Base-by-base conservation (phyloP, 345 rosid species). In the Rhodamnia argentea region DNA sequence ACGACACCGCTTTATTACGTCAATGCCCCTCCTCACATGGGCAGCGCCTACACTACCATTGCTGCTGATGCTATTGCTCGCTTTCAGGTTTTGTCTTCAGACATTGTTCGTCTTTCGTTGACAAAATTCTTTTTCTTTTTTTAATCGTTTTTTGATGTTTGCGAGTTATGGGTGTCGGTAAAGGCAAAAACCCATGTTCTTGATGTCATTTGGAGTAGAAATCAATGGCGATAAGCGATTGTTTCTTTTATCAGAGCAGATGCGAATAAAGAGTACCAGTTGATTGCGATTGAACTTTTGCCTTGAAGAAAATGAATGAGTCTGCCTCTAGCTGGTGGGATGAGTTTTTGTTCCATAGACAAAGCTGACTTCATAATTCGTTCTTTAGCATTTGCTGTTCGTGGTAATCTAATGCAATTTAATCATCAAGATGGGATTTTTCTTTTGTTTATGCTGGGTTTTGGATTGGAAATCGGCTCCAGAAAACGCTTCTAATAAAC, bases 11-110 rank as follows among this genome's bases (percentile, higher is more conserved):
- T 97, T 91, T 97, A 95, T 91, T 97, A 97, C 90, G 98, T 97
- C 7, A 97, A 97, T 92, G 99, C 99, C 88, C 98, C 99, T 93
- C 99, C 99, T 29, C 99, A 96, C 85, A 97, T 97, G 99, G 99
- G 99, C 44, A 96, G 99, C 88, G 99, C 99, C 52, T 97, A 97
- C 92, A 95, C 98, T 70, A 97, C 99, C 83, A 95, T 97, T 27
- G 98, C 99, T 56, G 99, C 98, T 57, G 99, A 97, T 89, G 95
- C 98, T 83, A 91, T 96, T 78, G 96, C 98, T 81, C 95, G 99
- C 55, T 97, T 96, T 91, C 99, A 96, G 98, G 99, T 97, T 27
- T 42, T 29, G 10, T 47, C 27, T 40, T 37, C 44, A 0, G 64
- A 26, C 51, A 50, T 13, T 70, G 47, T 52, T 74, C 58, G 29